Evolutionary conservation across 768 basidiomycete genomes (phyloP), one percentile per base, ranked within the genome.

Genomic region (Trametes sanguinea): DNA sequence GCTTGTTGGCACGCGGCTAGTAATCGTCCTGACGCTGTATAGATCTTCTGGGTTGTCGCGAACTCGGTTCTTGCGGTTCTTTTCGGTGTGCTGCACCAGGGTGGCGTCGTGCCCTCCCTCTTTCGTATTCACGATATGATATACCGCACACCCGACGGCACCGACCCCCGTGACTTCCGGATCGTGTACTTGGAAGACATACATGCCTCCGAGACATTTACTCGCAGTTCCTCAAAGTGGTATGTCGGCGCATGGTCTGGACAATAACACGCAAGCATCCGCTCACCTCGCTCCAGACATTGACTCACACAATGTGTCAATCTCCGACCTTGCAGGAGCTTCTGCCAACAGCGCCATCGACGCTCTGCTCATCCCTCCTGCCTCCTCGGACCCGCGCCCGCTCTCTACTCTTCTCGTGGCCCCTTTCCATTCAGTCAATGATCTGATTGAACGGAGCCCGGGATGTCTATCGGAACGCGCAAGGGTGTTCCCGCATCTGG

Each of bases 101-200:
- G 76, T 43, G 78, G 78, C 16, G 68, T 78, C n/a, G 71, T 77
- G n/a, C 78, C 73, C 5, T 78, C 77, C 29, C 69, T 72, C 16
- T 65, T 77, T 35, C 66, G 67, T 46, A 68, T 79, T 6, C 74
- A 75, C 56, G 70, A 71, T 8, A 61, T 76, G 30, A 48, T 58
- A 1, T 54, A 61, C 40, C 50, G 44, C 44, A 39, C 39, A 2
- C 3, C 39, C 2, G 13, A n/a, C n/a, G 43, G 39, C 6, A 2
- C 45, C 1, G 2, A n/a, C 2, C 27, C 42, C 11, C 53, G 51
- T 7, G 40, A 48, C 27, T 29, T 53, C 17, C 43, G 59, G 43
- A 10, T 61, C 6, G 59, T 76, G 17, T 78, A 76, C 45, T 78
- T 78, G 77, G 77, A 78, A 76, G 64, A 78, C 75, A 2, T 78